Evolutionary conservation across 441 rosid species (phyloP), one percentile per base, ranked within the genome.

Genomic region (Omphalea diandra): DNA sequence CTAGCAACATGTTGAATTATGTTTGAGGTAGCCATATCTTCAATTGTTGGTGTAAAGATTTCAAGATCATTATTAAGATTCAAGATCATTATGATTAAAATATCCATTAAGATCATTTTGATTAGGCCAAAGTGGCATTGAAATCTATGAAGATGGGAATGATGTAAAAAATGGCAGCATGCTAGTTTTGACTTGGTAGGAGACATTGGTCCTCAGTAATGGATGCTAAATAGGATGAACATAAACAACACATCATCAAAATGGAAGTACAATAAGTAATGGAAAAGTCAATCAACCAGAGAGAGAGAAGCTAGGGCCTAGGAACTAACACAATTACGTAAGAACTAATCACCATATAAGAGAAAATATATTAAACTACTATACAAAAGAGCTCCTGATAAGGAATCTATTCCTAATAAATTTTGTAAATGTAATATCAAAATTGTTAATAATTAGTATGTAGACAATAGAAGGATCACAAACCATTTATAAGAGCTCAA

Each of bases 121-220:
- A 72, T 7, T 74, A 77, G 86, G 77, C 90, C 81, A 80, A 43
- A 66, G 58, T 6, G 76, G 76, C 62, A 74, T 67, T 9, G 84
- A 75, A 54, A 65, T 59, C 58, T 73, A 78, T 26, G 75, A 74
- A 52, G 77, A 78, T 24, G 81, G 68, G 10, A 71, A 68, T 57
- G 81, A 64, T 33, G 81, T 38, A 29, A 73, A 76, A 63, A 77
- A 54, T 40, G 81, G 79, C 0, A 73, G 79, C 7, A 53, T 46
- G 47, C 46, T 77, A 58, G 82, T 65, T 72, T 67, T 78, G 65
- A 73, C 65, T 69, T 74, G 84, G 75, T 57, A 77, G 32, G 84
- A 73, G 60, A 70, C 76, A 73, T 79, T 78, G 63, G 83, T 70
- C 68, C 76, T 70, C 27, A 72, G 81, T 65, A 77, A 43, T 22